Percentiles rank a stretch among this genome's conserved stretches.
Conservation (phyloP, 2,329 filamentous ascomycete species). For the Sclerotinia trifoliorum region DNA sequence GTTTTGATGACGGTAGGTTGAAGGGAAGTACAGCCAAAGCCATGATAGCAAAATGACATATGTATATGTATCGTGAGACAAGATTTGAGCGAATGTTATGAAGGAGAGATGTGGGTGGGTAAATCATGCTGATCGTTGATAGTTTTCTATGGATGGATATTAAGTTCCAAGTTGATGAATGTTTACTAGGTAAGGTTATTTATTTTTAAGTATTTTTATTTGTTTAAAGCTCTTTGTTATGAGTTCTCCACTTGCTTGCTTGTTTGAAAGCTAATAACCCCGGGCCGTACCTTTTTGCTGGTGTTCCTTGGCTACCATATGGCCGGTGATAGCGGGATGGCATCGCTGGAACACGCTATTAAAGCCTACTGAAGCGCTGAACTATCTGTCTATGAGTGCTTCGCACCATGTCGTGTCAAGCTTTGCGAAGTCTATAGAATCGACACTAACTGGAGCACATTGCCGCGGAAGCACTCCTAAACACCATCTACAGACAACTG, state of each 20-base stretch:
- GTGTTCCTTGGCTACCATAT: not conserved
- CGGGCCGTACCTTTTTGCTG: slow-evolving; percentile 3
- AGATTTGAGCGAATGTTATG: not conserved
- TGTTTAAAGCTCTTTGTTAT: not conserved
- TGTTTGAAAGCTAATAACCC: not conserved
- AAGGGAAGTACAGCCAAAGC: not conserved
- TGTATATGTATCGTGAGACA: not conserved
- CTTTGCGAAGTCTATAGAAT: too few species aligned
- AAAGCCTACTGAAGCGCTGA: too few species aligned
- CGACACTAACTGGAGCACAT: not conserved
- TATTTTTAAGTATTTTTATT: not conserved
- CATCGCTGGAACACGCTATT: too few species aligned
- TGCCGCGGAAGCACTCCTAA: not conserved
- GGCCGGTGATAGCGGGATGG: too few species aligned
- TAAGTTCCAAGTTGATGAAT: not conserved
- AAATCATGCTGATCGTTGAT: too few species aligned
- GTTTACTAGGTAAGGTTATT: too few species aligned
- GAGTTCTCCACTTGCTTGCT: not conserved
- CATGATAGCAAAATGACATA: not conserved
- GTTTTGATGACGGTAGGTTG: not conserved
- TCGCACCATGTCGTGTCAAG: too few species aligned
- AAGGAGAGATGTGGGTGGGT: not conserved
- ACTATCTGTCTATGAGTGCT: too few species aligned
- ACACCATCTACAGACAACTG: not conserved
- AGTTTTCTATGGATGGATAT: not conserved